Evolutionary conservation across 1,284 basidiomycete genomes (phyloP), one percentile per base, ranked within the genome.

Genomic region (Ceratobasidium sp.): DNA sequence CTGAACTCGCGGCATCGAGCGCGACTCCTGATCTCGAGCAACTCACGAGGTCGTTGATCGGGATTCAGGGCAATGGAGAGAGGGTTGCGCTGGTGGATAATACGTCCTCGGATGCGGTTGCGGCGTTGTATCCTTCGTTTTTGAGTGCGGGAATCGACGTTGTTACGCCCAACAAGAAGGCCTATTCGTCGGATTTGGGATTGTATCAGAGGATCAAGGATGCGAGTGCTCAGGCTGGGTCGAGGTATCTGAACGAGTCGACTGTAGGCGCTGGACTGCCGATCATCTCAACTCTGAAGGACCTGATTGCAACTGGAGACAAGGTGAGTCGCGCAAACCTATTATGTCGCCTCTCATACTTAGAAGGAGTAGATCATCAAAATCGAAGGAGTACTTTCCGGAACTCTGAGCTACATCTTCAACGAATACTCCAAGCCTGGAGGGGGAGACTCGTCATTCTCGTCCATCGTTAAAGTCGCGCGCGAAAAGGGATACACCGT

Each of bases 371-470:
- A 92, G 91, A 80, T 93, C 71, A 80, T 82, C 71, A 92, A 89
- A 80, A 90, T 93, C 72, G 91, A 93, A 78, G 91, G 91, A 43
- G 93, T 96, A 45, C 90, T 96, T 79, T 94, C 92, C 7, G 96
- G 96, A 2, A 99, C 96, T 0, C 88, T 99, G 82, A 94, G 91
- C 77, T 99, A 99, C 82, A 98, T 99, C 80, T 99, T 99, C 85
- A 99, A 99, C 81, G 90, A 95, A 74, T 99, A 95, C 78, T 94
- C 91, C 3, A 87, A 85, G 0, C 85, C 85, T 0, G 80, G 80
- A 25, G 79, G 82, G 27, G 84, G 82, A 52, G 86, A 87, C 0
- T 86, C 87, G 0, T 80, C 81, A 42, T 98, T 99, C 80, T 96
- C 93, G 1, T 89, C 93, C 20, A 90, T 99, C 56, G 96, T 99